phyloP scores from a whole-genome alignment of 2,329 filamentous ascomycete genomes.

The Periconia sp. region DNA sequence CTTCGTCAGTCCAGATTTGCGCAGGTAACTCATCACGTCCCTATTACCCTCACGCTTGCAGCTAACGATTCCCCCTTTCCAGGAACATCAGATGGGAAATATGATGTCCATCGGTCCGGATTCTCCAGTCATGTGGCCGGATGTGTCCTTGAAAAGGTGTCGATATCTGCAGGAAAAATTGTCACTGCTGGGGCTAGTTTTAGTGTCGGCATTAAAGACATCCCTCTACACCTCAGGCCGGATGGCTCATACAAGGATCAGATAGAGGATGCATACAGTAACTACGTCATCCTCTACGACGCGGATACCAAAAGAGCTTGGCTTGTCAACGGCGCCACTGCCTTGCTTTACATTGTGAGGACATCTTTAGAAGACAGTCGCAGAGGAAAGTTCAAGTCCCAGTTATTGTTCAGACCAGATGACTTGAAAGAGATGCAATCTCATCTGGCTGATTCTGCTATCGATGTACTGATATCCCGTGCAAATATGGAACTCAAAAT shows the following conservation, averaged over 20 bases:
- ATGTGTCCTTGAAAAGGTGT: conserved; percentile 1
- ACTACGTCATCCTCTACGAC: conserved; percentile 31
- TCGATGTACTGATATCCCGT: neutral
- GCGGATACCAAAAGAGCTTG: conserved; percentile 35
- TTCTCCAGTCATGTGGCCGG: neutral
- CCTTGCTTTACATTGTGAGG: conserved; percentile 38
- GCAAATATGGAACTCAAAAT: neutral
- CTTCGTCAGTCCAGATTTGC: too few species aligned
- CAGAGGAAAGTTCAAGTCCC: too few species aligned
- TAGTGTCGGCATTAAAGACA: neutral
- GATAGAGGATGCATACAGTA: conserved; percentile 20
- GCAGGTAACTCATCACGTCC: too few species aligned
- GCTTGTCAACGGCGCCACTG: conserved; percentile 45
- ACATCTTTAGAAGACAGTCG: conserved; percentile 4
- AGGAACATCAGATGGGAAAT: too few species aligned
- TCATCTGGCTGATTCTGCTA: too few species aligned
- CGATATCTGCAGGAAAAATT: conserved; percentile 1
- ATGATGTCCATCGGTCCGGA: too few species aligned
- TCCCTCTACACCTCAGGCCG: neutral
- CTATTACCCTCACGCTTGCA: too few species aligned
- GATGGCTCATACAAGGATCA: conserved; percentile 1
- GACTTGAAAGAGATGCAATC: too few species aligned
- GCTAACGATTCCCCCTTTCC: too few species aligned
- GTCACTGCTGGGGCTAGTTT: neutral
- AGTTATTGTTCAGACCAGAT: too few species aligned